Evolutionary conservation across 108 stramenopile genomes (phyloP), one percentile per base, ranked within the genome.

Genomic region (Skeletonema grethae): DNA sequence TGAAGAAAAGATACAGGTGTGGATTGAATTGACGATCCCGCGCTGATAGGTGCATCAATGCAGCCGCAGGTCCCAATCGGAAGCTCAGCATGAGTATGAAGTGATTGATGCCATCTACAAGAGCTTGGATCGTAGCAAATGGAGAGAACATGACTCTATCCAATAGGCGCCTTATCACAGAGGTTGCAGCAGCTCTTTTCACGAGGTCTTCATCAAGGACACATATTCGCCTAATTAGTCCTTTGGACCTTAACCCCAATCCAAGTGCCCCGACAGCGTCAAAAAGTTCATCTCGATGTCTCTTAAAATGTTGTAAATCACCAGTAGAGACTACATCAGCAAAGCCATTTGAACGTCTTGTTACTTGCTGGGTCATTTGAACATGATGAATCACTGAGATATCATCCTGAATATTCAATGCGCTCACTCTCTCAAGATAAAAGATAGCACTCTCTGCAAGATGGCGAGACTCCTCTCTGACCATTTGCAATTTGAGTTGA

Each of bases 31-130:
- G 5, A 41, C 11, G 15, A 25, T 65, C 64, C 22, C 8, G 12
- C 10, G 20, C 28, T 7, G 50, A n/a, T 15, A 65, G 56, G n/a
- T 65, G 64, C 15, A 65, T 55, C 15, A 65, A 20, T 9, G 64
- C 56, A 9, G 64, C 43, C 4, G 64, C 64, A 22, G 64, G 64
- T 1, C 64, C 64, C 22, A 65, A 15, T 1, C 64, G 64, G 24
- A 65, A 65, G 9, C n/a, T 57, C 7, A 65, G 20, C 15, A 65
- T 65, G 56, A 65, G 57, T n/a, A 65, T n/a, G 8, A 1, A n/a
- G 56, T 65, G 64, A 46, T 57, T 65, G 56, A 65, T 65, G 18
- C 50, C 64, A 11, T 65, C 64, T 15, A 65, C 24, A 56, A 65
- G 56, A 9, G 64, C 64, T 28, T 28, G 25, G 43, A 58, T 57